Conservation (phyloP, 371 early-diverging fungal genomes). For the Rhizomucor pusillus region DNA sequence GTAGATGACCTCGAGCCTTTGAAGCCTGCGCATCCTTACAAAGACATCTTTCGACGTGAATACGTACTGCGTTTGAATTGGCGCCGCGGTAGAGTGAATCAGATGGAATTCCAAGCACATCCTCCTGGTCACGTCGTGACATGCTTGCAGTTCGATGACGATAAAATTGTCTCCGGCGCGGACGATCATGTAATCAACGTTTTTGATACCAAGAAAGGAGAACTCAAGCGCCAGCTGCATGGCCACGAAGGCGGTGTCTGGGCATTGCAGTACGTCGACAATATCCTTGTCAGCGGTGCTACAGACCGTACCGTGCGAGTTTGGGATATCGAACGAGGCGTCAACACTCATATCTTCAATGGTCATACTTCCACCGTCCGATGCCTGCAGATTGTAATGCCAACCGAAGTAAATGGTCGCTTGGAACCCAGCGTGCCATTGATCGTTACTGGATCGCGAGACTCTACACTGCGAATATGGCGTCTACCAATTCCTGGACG, state of each 20-base stretch:
- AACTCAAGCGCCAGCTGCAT: conserved; percentile 60
- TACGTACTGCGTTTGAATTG: conserved; percentile 82
- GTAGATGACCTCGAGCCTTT: conserved; percentile 7
- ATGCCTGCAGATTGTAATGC: conserved; percentile 88
- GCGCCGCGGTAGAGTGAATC: conserved; percentile 69
- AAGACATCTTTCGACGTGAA: conserved; percentile 76
- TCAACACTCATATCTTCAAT: conserved; percentile 83
- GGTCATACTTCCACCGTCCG: conserved; percentile 98
- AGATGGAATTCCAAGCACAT: conserved; percentile 78
- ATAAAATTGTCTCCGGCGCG: conserved; percentile 90
- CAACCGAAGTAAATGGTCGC: conserved; percentile 56
- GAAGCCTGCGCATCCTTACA: conserved; percentile 57
- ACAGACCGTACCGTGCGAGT: conserved; percentile 96
- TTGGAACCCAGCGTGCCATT: conserved; percentile 71
- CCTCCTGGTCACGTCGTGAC: conserved; percentile 70
- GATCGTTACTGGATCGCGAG: conserved; percentile 97
- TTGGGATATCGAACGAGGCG: conserved; percentile 92
- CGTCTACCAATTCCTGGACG: conserved; percentile 73
- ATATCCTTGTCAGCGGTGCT: conserved; percentile 92
- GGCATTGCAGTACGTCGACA: conserved; percentile 89
- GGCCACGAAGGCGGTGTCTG: conserved; percentile 99
- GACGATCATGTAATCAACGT: conserved; percentile 89
- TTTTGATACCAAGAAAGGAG: conserved; percentile 82
- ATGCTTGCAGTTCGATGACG: conserved; percentile 90
- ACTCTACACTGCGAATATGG: conserved; percentile 96